phyloP scores from a whole-genome alignment of 441 rosid species.

The Breynia disticha region DNA sequence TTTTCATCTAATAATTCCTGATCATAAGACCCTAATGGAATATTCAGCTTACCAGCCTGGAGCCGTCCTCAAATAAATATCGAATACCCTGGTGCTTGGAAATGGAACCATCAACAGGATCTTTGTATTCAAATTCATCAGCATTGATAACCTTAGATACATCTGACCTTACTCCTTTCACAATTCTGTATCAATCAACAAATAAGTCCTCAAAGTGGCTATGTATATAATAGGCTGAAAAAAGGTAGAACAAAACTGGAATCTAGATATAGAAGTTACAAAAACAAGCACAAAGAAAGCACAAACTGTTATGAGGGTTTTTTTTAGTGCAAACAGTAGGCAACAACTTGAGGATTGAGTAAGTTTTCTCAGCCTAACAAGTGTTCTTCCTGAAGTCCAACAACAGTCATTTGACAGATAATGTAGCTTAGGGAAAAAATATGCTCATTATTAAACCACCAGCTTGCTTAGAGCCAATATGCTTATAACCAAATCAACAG shows the following conservation, averaged over 20 bases:
- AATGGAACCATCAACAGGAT: conserved; percentile 91
- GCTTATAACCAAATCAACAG: too few species aligned
- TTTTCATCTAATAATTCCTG: neutral
- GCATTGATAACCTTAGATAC: conserved; percentile 65
- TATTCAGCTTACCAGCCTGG: conserved; percentile 61
- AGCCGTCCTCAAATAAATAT: conserved; percentile 89
- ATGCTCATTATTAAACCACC: too few species aligned
- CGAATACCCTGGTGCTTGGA: conserved; percentile 94
- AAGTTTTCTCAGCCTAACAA: too few species aligned
- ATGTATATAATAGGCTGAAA: neutral
- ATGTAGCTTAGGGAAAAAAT: too few species aligned
- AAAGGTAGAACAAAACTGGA: neutral
- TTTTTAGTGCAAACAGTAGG: too few species aligned
- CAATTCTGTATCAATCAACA: conserved; percentile 36
- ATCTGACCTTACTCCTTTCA: conserved; percentile 53
- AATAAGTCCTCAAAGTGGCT: neutral
- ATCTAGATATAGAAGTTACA: neutral
- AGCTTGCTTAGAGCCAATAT: too few species aligned
- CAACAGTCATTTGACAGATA: too few species aligned
- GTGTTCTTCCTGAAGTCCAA: too few species aligned
- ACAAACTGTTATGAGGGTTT: too few species aligned
- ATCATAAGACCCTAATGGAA: neutral
- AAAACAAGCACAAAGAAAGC: too few species aligned
- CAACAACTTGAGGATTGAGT: too few species aligned
- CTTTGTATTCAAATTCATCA: conserved; percentile 95